A percentile compares a stretch with the other conserved stretches of the same genome.
Evolutionary conservation across 176 grass and related monocot species (phyloP).

Genomic region (Eleusine coracana): DNA sequence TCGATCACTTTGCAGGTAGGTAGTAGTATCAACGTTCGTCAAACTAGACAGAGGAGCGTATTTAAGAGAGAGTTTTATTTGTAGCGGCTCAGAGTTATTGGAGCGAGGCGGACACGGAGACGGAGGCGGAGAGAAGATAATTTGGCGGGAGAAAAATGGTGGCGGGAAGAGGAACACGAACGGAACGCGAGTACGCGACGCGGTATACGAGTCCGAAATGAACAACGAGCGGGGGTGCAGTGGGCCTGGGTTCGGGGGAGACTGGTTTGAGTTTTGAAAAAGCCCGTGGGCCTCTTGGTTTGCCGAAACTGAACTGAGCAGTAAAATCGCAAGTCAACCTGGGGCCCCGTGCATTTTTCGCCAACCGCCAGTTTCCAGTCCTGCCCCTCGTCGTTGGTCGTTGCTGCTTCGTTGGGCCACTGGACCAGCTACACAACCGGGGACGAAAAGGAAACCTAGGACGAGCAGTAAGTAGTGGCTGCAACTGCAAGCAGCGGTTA

Average conservation of each 20-base stretch:
- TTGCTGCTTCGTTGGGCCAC: slow-evolving; percentile 12
- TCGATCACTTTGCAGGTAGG: background rate
- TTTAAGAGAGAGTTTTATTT: background rate
- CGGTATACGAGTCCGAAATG: too few relatives aligned
- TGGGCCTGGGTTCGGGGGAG: too few relatives aligned
- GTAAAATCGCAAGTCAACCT: background rate
- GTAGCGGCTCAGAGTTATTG: background rate
- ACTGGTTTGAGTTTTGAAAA: too few relatives aligned
- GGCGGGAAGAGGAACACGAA: too few relatives aligned
- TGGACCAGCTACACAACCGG: slow-evolving; percentile 31
- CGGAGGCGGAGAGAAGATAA: background rate
- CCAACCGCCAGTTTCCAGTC: background rate
- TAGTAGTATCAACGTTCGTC: background rate
- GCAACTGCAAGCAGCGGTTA: slow-evolving; percentile 13
- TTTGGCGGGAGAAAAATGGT: too few relatives aligned
- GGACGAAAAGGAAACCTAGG: background rate
- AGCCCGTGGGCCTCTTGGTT: too few relatives aligned
- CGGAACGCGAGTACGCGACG: too few relatives aligned
- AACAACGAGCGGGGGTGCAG: slow-evolving; percentile 59
- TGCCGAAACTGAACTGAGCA: background rate
- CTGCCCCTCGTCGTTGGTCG: slow-evolving; percentile 27
- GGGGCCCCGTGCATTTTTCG: background rate
- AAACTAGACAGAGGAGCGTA: background rate
- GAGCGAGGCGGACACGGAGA: background rate
- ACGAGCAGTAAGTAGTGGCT: background rate